These are phyloP conservation scores for Globisporangium spinosum DNA, from an alignment of 352 stramenopile species.

Conservation along the genomic window DNA sequence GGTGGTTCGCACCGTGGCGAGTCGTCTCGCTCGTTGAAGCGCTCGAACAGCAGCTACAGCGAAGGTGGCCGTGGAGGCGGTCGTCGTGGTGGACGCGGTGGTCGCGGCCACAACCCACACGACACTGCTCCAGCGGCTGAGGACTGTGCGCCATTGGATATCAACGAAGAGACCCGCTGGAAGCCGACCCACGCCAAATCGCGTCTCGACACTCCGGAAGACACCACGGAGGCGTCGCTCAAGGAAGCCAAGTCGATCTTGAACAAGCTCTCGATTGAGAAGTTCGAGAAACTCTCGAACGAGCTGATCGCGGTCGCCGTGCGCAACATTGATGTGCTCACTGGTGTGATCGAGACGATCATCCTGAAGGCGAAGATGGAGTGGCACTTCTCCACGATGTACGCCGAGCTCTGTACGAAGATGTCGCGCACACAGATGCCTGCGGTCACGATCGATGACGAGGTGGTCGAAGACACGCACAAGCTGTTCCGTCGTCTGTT, in stretches of 20 bases:
- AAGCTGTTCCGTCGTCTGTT: slow-evolving; percentile 95
- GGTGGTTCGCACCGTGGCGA: slow-evolving; percentile 35
- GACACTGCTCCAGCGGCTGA: slow-evolving; percentile 54
- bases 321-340: slow-evolving; percentile 71
- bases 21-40: slow-evolving; percentile 40
- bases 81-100: slow-evolving; percentile 38
- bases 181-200: slow-evolving; percentile 71
- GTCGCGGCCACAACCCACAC: slow-evolving; percentile 38
- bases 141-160: slow-evolving; percentile 61
- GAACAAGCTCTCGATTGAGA: slow-evolving; percentile 97
- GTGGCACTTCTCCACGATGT: slow-evolving; percentile 96
- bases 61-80: slow-evolving; percentile 36
- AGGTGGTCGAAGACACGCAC: slow-evolving; percentile 60
- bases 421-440: slow-evolving; percentile 87
- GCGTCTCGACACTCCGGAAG: slow-evolving; percentile 37
- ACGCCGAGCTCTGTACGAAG: slow-evolving; percentile 92
- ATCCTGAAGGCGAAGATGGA: slow-evolving; percentile 95
- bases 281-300: slow-evolving; percentile 94
- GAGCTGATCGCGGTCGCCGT: slow-evolving; percentile 91
- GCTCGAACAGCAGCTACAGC: slow-evolving; percentile 43
- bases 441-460: slow-evolving; percentile 60
- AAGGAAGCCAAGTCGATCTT: slow-evolving; percentile 91
- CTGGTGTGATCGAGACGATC: slow-evolving; percentile 90
- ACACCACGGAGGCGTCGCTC: slow-evolving; percentile 69
- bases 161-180: slow-evolving; percentile 84